phyloP scores from a whole-genome alignment of 768 basidiomycete species.

The Amanita subjunquillea region DNA sequence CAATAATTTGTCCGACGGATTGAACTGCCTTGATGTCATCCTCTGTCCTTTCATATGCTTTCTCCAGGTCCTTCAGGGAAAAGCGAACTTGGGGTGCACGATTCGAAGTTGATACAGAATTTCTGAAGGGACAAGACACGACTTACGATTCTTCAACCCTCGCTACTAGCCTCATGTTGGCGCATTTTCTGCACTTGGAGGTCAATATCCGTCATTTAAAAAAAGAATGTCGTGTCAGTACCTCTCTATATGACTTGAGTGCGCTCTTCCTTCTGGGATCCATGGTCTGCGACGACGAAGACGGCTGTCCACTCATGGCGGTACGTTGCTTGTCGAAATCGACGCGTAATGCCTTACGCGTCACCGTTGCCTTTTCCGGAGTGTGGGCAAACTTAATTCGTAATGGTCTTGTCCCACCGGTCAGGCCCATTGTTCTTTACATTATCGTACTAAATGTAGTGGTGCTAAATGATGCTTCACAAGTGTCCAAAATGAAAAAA shows the following conservation, averaged over 20 bases:
- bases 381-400: background rate
- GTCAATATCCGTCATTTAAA: constrained; percentile 5
- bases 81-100: constrained; percentile 58
- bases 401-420: too few relatives aligned
- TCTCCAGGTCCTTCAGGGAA: constrained; percentile 82
- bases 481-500: too few relatives aligned
- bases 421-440: constrained; percentile 52
- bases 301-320: constrained; percentile 24
- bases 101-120: background rate
- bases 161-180: constrained; percentile 78
- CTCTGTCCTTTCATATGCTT: constrained; percentile 89
- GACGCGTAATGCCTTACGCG: constrained; percentile 33
- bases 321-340: constrained; percentile 13
- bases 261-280: constrained; percentile 69
- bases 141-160: constrained; percentile 85
- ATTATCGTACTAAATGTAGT: too few relatives aligned
- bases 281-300: constrained; percentile 36
- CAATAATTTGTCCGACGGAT: constrained; percentile 97
- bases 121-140: background rate
- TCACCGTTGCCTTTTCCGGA: constrained; percentile 12
- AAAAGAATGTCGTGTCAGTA: constrained; percentile 13
- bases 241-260: constrained; percentile 69
- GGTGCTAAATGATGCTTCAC: too few relatives aligned
- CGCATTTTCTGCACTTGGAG: constrained; percentile 72
- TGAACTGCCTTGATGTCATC: constrained; percentile 99